Conservation (phyloP, 805 yeast genomes). For the Lipomyces chichibuensis region DNA sequence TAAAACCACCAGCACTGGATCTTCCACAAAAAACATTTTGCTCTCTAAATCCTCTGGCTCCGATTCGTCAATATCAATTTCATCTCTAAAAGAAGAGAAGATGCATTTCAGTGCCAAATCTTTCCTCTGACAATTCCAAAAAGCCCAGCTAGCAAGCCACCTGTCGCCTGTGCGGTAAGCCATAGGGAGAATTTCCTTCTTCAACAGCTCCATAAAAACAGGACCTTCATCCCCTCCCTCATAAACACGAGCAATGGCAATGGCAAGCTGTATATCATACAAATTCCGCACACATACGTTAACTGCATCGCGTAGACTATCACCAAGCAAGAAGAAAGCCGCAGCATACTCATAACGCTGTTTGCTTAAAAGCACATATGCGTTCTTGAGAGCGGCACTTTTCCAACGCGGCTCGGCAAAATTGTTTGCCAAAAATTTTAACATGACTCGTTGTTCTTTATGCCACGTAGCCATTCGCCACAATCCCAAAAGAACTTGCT, state of each 20-base stretch:
- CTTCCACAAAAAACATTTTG: conserved; percentile 60
- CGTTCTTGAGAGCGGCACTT: conserved; percentile 88
- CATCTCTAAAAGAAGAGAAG: conserved; percentile 18
- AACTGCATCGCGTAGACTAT: conserved; percentile 72
- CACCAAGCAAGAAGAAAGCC: conserved; percentile 80
- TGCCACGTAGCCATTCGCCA: conserved; percentile 81
- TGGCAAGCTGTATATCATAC: conserved; percentile 70
- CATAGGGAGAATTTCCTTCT: conserved; percentile 54
- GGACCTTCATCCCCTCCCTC: conserved; percentile 62
- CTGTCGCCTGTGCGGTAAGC: conserved; percentile 68
- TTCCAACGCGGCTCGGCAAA: conserved; percentile 77
- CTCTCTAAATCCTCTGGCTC: conserved; percentile 15
- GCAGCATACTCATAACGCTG: conserved; percentile 90
- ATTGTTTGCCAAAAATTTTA: conserved; percentile 75
- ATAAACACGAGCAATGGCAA: conserved; percentile 78
- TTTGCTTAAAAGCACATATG: conserved; percentile 84
- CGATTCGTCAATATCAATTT: conserved; percentile 10
- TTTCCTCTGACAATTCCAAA: conserved; percentile 62
- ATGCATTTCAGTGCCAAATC: conserved; percentile 55
- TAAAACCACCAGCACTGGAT: conserved; percentile 75
- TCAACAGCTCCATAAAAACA: conserved; percentile 54
- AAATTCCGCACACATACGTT: conserved; percentile 70
- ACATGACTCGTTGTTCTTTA: conserved; percentile 80
- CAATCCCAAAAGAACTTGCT: conserved; percentile 71
- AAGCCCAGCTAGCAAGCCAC: conserved; percentile 82